Evolutionary conservation across 805 yeast genomes (phyloP), one percentile per base, ranked within the genome.

Genomic region (Aciculoconidium aculeatum): DNA sequence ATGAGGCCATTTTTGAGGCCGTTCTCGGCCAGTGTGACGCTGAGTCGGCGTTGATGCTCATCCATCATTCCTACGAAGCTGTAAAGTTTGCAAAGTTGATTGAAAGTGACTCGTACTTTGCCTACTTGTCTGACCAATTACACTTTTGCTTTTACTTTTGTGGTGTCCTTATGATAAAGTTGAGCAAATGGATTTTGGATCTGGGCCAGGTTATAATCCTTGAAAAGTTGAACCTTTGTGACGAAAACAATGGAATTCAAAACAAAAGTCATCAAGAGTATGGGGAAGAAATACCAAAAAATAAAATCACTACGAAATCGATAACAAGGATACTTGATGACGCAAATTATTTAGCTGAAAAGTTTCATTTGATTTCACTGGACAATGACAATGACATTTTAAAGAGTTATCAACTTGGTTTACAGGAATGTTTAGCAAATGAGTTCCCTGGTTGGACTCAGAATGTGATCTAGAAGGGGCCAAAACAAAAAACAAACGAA

Each of bases 51-150:
- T 30, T 47, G 4, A 50, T 58, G 13, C 59, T 70, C 49, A 42
- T 65, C 11, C 53, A 51, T 15, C 72, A 66, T 41, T 47, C 77
- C 2, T 47, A 50, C 30, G 53, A 59, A 25, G 59, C 72, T 3
- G 50, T 75, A 1, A 59, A 53, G 24, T 60, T 67, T 12, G 51
- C 70, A 27, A 42, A 59, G 23, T 47, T 45, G 14, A 61, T 68
- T 14, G 65, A 58, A 15, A 59, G 66, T 36, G 77, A 72, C 44
- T 62, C 73, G 3, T 76, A 75, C 43, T 80, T 80, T 53, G 78
- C 80, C 0, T 75, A 72, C 43, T 60, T 80, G n/a, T 75, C 83
- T 8, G 87, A 80, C 55, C 84, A 77, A 53, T 61, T 80, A 24
- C 84, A 75, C 45, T 64, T 77, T 33, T 61, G 65, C 27, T 61